A percentile compares a stretch with the other conserved stretches of the same genome.
Evolutionary conservation across 352 stramenopile species (phyloP).

Genomic region (Globisporangium canariense): DNA sequence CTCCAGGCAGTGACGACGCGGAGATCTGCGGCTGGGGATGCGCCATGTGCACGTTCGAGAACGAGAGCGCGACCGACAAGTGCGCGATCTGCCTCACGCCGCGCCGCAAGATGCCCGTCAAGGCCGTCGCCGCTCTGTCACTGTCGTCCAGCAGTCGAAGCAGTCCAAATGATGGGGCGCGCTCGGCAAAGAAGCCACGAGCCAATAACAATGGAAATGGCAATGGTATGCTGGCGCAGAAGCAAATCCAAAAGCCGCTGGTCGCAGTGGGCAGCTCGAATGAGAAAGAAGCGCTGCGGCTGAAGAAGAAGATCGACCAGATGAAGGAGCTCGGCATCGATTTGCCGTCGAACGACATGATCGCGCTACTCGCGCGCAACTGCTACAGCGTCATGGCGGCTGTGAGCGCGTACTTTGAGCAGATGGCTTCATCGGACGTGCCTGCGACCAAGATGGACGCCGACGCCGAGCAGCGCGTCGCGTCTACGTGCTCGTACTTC

Average conservation of each 20-base stretch:
- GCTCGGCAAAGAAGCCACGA: constrained; percentile 18
- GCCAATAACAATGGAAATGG: background rate
- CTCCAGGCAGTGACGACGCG: background rate
- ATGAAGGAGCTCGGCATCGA: constrained; percentile 75
- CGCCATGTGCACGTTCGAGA: constrained; percentile 74
- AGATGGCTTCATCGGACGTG: constrained; percentile 10
- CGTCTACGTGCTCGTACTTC: constrained; percentile 22
- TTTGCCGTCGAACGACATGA: constrained; percentile 44
- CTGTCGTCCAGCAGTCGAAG: background rate
- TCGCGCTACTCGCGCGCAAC: constrained; percentile 61
- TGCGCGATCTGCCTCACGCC: constrained; percentile 57
- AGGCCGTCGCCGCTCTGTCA: background rate
- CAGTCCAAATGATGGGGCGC: constrained; percentile 1
- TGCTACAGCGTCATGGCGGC: constrained; percentile 71
- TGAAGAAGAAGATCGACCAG: constrained; percentile 71
- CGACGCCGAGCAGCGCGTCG: constrained; percentile 19
- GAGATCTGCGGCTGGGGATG: constrained; percentile 46
- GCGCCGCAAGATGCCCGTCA: constrained; percentile 2
- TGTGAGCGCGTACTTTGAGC: constrained; percentile 77
- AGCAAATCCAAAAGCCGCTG: constrained; percentile 39
- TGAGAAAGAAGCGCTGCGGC: constrained; percentile 52
- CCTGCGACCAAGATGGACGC: constrained; percentile 12
- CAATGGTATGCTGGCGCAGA: constrained; percentile 2
- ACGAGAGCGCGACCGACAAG: constrained; percentile 24
- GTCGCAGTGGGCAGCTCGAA: constrained; percentile 56